Conservation (phyloP, 2,329 filamentous ascomycete genomes). For the Penicillium sp. region DNA sequence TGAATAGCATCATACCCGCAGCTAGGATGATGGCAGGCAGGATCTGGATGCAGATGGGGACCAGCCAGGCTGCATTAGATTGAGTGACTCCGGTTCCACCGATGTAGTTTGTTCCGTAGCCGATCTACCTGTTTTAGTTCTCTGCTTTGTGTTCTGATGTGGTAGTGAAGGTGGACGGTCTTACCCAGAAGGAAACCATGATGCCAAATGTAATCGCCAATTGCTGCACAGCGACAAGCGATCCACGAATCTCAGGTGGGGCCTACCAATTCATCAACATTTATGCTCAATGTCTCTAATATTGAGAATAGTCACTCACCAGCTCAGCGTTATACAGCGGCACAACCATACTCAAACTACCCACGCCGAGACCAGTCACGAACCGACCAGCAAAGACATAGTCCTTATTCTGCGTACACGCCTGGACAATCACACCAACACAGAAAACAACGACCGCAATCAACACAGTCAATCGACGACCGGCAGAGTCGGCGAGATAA, state of each 20-base stretch:
- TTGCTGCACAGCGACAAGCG: constrained; percentile 44
- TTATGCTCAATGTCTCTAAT: too few species aligned
- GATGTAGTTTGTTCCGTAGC: constrained; percentile 61
- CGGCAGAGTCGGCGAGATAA: constrained; percentile 37
- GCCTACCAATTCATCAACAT: constrained; percentile 8
- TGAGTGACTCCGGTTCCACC: constrained; percentile 59
- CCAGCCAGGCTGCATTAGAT: constrained; percentile 54
- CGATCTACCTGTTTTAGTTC: constrained; percentile 23
- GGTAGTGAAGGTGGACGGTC: neutral
- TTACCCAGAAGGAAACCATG: constrained; percentile 41
- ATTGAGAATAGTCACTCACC: neutral
- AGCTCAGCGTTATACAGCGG: constrained; percentile 43
- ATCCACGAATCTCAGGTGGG: constrained; percentile 44
- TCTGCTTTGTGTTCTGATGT: neutral
- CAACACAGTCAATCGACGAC: constrained; percentile 34
- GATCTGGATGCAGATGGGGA: constrained; percentile 58
- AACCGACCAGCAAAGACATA: constrained; percentile 42
- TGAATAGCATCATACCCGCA: constrained; percentile 72
- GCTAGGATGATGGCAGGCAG: constrained; percentile 69
- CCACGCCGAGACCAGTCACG: constrained; percentile 43
- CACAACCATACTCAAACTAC: constrained; percentile 42
- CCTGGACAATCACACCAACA: constrained; percentile 39
- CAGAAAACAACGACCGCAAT: constrained; percentile 35
- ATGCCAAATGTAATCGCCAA: constrained; percentile 47
- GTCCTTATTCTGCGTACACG: constrained; percentile 29